Percentiles rank a stretch among this genome's conserved stretches.
These are phyloP conservation scores for Colletotrichum ledebouriae DNA, from an alignment of 2,329 filamentous ascomycete species.

Conservation along the genomic window DNA sequence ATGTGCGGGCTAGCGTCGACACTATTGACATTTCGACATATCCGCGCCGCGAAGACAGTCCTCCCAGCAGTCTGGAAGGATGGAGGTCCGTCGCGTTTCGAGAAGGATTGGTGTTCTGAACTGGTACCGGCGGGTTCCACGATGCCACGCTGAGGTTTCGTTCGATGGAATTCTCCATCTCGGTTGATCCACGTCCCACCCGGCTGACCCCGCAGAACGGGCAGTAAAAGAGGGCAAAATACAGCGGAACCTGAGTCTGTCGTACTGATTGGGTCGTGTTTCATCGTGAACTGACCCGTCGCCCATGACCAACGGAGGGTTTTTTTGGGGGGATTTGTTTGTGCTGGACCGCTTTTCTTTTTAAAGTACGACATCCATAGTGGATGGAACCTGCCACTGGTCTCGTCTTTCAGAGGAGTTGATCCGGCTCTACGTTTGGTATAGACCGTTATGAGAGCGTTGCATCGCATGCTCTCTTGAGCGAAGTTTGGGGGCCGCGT, in stretches of 20 bases:
- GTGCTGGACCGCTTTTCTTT: conserved; percentile 3
- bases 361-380: conserved; percentile 10
- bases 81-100: not conserved
- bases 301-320: conserved; percentile 16
- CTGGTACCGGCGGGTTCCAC: conserved; percentile 8
- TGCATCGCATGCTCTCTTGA: conserved; percentile 22
- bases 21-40: conserved; percentile 24
- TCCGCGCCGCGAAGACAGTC: not conserved
- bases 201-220: conserved; percentile 7
- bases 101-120: not conserved
- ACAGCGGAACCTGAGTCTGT: not conserved
- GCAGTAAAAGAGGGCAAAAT: not conserved
- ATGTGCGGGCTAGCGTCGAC: conserved; percentile 25
- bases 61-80: conserved; percentile 21
- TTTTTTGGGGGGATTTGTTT: not conserved
- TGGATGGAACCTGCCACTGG: conserved; percentile 20
- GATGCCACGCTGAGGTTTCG: conserved; percentile 18
- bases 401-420: conserved; percentile 12
- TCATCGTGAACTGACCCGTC: no score
- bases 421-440: conserved; percentile 9
- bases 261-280: conserved; percentile 13
- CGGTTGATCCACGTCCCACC: conserved; percentile 24
- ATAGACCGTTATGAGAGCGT: conserved; percentile 26
- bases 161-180: conserved; percentile 15
- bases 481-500: conserved; percentile 7